Base-by-base conservation (phyloP, 148 eudicot genomes). In the Selenicereus undatus region DNA sequence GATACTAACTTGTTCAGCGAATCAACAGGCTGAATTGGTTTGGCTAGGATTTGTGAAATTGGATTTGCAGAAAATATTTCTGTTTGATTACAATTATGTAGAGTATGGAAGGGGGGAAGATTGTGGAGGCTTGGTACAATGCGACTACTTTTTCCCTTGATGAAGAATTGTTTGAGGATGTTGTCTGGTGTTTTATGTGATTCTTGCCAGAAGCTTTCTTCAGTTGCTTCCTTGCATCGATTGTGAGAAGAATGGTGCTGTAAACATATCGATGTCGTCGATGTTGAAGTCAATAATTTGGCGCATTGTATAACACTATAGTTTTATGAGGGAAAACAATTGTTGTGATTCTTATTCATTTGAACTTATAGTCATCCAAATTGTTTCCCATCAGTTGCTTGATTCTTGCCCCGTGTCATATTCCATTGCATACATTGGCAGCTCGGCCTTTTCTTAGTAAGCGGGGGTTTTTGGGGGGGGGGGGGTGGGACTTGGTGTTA, bases 171-270 rank as follows among this genome's bases (percentile, higher is more conserved):
- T 32, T 77, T 62, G 36, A 26, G 60, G 32, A 66, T 66, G 3
- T 26, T 26, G 71, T 60, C 60, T 42, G 42, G 79, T 36, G 58
- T 65, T 73, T 73, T 42, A 42, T 9, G 7, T 16, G 58, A 26
- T 13, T 73, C 0, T 22, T 1, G 0, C 32, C 20, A 48, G 30
- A 73, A 43, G 56, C 56, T 73, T 45, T 73, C 17, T 48, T 20
- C 1, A n/a, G 76, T 48, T 48, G 26, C 56, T 14, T 50, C 16
- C 22, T 48, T 74, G 36, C 62, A 16, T 48, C 39, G 36, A 51
- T 6, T 74, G 77, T 26, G 26, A 66, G 77, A 74, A 50, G 52
- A 50, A 73, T 43, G 18, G 56, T 45, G 76, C 76, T 73, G 76
- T 1, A 43, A n/a, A n/a, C 54, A 50, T n/a, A 43, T 21, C 26